These are phyloP conservation scores for Penstemon davidsonii DNA, from an alignment of 257 asterid genomes.

Conservation along the genomic window DNA sequence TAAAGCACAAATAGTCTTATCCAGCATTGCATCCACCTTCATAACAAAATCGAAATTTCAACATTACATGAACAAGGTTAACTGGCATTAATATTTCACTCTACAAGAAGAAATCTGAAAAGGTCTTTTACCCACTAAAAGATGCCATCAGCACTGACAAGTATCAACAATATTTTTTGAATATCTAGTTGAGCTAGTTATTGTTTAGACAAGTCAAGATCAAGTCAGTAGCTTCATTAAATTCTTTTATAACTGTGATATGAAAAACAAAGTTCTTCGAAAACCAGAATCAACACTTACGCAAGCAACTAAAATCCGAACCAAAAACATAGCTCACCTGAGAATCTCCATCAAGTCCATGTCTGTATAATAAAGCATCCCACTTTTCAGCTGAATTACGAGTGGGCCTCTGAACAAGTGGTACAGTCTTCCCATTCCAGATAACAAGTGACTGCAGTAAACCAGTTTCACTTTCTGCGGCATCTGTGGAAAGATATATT, in stretches of 20 bases:
- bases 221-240: neutral
- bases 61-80: slow-evolving; percentile 6
- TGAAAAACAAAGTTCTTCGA: neutral
- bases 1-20: slow-evolving; percentile 89
- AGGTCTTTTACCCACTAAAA: neutral
- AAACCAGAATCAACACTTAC: neutral
- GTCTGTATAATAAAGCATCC: slow-evolving; percentile 95
- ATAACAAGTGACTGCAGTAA: slow-evolving; percentile 79
- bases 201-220: too few species aligned
- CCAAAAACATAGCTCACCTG: slow-evolving; percentile 57
- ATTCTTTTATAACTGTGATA: neutral
- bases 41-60: slow-evolving; percentile 10
- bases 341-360: slow-evolving; percentile 72
- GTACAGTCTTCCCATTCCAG: slow-evolving; percentile 74
- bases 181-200: too few species aligned
- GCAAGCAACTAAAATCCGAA: neutral
- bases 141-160: too few species aligned
- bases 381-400: slow-evolving; percentile 93
- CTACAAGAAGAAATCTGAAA: neutral
- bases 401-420: slow-evolving; percentile 82
- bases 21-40: slow-evolving; percentile 99
- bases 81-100: neutral
- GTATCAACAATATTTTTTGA: too few species aligned
- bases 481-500: slow-evolving; percentile 91
- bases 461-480: slow-evolving; percentile 90